phyloP scores from a whole-genome alignment of 306 rosid species.

The Oxytropis ochrocephala region DNA sequence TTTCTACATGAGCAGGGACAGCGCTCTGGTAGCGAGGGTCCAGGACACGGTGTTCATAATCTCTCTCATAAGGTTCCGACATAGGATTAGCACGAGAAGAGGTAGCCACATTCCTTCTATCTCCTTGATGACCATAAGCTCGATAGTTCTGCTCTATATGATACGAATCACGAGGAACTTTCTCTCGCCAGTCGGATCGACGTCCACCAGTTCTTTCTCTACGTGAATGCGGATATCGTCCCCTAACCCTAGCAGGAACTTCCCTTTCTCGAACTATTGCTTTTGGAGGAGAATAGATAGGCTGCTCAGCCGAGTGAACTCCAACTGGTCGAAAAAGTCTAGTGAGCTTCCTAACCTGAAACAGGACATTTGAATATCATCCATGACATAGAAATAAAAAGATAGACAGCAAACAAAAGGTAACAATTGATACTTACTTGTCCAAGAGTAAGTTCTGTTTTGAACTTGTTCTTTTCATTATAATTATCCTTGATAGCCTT shows the following conservation, averaged over 20 bases:
- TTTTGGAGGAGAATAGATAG: too few relatives aligned
- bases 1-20: constrained; percentile 36
- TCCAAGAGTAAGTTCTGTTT: constrained; percentile 61
- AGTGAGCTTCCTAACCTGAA: too few relatives aligned
- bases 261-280: too few relatives aligned
- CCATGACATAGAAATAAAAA: too few relatives aligned
- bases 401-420: too few relatives aligned
- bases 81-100: constrained; percentile 27
- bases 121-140: constrained; percentile 66
- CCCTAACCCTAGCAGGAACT: constrained; percentile 25
- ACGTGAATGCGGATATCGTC: constrained; percentile 16
- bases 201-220: constrained; percentile 31
- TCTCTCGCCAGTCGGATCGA: constrained; percentile 36
- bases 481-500: constrained; percentile 82
- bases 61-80: constrained; percentile 38
- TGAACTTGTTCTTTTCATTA: constrained; percentile 58
- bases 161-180: constrained; percentile 43
- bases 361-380: too few relatives aligned
- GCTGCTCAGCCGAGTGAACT: too few relatives aligned
- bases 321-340: too few relatives aligned
- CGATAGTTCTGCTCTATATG: constrained; percentile 64
- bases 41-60: constrained; percentile 40
- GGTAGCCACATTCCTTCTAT: constrained; percentile 37
- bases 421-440: constrained; percentile 61
- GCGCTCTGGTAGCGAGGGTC: constrained; percentile 29